Conservation (phyloP, 2,329 filamentous ascomycete species). For the Pseudogymnoascus sp. region DNA sequence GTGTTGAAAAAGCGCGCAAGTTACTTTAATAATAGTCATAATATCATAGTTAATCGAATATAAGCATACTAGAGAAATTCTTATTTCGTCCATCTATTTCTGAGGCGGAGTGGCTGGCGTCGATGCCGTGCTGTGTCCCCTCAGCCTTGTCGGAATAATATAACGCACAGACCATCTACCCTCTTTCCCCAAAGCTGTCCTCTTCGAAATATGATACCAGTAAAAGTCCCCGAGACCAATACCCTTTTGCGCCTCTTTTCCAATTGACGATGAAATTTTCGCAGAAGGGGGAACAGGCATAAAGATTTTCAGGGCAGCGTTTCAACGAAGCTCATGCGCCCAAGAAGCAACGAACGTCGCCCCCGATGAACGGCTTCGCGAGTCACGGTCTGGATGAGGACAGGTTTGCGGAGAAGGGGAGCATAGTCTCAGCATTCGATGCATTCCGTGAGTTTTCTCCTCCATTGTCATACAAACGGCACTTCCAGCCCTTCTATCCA, state of each 20-base stretch:
- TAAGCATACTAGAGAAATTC: not conserved
- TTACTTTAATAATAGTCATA: not conserved
- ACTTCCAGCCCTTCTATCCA: not conserved
- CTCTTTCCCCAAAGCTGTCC: slow-evolving; percentile 15
- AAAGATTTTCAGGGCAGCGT: not conserved
- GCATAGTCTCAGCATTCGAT: slow-evolving; percentile 81
- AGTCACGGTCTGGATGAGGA: slow-evolving; percentile 68
- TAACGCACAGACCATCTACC: slow-evolving; percentile 8
- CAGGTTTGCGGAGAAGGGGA: slow-evolving; percentile 64
- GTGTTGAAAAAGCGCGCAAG: not conserved
- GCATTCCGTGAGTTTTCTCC: slow-evolving; percentile 73
- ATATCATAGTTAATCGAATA: not conserved
- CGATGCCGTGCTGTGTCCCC: not conserved
- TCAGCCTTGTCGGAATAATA: slow-evolving; percentile 3
- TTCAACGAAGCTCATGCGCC: slow-evolving; percentile 9
- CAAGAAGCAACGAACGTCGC: slow-evolving; percentile 9
- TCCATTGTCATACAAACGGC: not conserved
- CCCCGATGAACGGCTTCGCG: slow-evolving; percentile 66
- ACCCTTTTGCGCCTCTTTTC: slow-evolving; percentile 6
- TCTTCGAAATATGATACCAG: slow-evolving; percentile 11
- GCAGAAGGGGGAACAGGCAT: not conserved
- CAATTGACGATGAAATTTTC: not conserved
- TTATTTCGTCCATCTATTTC: not conserved
- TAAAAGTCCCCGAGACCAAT: not conserved
- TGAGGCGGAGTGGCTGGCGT: not conserved